Percentiles rank a stretch among this genome's conserved stretches.
Conservation (phyloP, 2,329 filamentous ascomycete species). For the Cordyceps militaris region DNA sequence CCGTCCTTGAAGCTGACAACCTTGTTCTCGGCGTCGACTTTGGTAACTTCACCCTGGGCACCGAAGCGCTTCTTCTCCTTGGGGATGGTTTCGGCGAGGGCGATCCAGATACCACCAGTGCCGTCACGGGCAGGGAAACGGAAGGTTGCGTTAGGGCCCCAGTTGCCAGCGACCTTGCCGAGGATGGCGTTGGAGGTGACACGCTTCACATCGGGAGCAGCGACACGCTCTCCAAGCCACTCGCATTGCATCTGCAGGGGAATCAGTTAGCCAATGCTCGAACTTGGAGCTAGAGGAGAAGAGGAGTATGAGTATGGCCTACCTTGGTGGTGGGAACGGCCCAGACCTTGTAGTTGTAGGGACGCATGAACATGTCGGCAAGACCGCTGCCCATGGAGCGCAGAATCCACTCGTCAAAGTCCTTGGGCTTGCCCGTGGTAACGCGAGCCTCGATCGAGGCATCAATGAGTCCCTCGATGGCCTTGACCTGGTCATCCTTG, state of each 20-base stretch:
- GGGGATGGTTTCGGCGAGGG: conserved; percentile 86
- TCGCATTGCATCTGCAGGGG: conserved; percentile 83
- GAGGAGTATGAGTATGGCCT: conserved; percentile 24
- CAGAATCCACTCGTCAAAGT: conserved; percentile 98
- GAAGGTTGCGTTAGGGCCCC: conserved; percentile 98
- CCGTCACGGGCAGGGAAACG: conserved; percentile 93
- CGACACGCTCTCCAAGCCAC: conserved; percentile 98
- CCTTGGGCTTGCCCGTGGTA: conserved; percentile 82
- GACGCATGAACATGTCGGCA: conserved; percentile 95
- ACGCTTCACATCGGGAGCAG: conserved; percentile 89
- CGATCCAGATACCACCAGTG: conserved; percentile 98
- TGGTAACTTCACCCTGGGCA: conserved; percentile 73
- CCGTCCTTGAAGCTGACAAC: conserved; percentile 75
- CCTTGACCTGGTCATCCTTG: conserved; percentile 93
- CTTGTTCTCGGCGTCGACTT: conserved; percentile 82
- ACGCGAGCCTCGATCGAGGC: conserved; percentile 82
- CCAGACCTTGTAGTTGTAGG: conserved; percentile 99
- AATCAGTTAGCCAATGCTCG: conserved; percentile 11
- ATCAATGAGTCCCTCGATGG: conserved; percentile 93
- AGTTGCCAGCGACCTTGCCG: conserved; percentile 92
- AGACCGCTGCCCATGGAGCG: conserved; percentile 85
- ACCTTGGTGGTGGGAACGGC: conserved; percentile 96
- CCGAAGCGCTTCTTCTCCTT: conserved; percentile 89
- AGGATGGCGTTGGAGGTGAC: conserved; percentile 93
- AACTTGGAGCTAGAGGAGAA: background rate